Base-by-base conservation (phyloP, 306 rosid species). In the Pachyrhizus erosus region DNA sequence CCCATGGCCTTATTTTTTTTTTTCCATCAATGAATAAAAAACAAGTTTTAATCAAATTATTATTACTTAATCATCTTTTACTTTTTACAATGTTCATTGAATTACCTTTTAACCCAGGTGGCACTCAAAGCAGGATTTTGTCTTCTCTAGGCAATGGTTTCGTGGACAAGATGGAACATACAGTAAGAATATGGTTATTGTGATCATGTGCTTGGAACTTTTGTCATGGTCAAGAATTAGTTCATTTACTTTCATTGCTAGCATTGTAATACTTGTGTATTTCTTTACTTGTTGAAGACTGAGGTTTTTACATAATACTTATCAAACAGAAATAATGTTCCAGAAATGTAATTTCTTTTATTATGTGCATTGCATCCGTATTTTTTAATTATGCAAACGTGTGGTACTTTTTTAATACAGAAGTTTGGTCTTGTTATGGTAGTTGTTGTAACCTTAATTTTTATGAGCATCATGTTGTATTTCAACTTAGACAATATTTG, bases 61-160 rank as follows among this genome's bases (percentile, higher is more conserved):
- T 79, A 27, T 52, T 11, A 49, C 42, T 66, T 52, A 79, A 29
- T 70, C 70, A 40, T 70, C 34, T 66, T 68, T 48, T 80, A 20
- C 70, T 33, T 74, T 57, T 26, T 57, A 43, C 27, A 75, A 34
- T 80, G 48, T 64, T 70, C 60, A 66, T 78, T 70, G 61, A 64
- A 49, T 87, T 75, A 42, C 27, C 64, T 81, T 76, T 80, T 48
- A 26, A 60, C 67, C 31, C 86, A 96, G 99, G 93, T 96, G 96
- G 97, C 93, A 91, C 77, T 81, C 96, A 77, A 96, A 89, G 87
- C 90, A 91, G 86, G 99, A 96, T 90, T 92, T 96, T 88, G 83
- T 96, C 86, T 89, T 93, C 85, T 89, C 99, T 62, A 88, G 99
- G 87, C 98, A 89, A 88, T 96, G 99, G 99, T 96, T 96, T 89